Evolutionary conservation across 441 rosid genomes (phyloP).

Genomic region (Gossypium trilobum): DNA sequence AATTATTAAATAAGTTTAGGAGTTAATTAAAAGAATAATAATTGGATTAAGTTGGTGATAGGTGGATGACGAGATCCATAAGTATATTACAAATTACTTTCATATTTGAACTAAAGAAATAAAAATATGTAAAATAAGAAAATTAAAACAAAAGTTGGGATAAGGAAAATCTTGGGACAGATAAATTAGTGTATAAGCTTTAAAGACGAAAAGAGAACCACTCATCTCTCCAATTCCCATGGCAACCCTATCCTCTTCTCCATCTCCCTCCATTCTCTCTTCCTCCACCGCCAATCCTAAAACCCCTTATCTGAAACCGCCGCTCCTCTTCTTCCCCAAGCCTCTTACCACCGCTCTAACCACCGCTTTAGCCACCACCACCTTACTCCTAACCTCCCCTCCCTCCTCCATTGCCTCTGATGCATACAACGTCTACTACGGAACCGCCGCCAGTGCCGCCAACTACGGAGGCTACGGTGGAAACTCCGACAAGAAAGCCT

Average conservation of each 20-base stretch:
- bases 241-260: constrained; percentile 51
- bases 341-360: constrained; percentile 24
- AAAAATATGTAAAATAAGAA: background rate
- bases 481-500: constrained; percentile 67
- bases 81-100: too few species aligned
- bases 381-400: constrained; percentile 34
- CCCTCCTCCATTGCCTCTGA: constrained; percentile 50
- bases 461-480: constrained; percentile 88
- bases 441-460: constrained; percentile 89
- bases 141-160: background rate
- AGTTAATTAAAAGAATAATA: too few species aligned
- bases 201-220: constrained; percentile 12
- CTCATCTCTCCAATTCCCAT: constrained; percentile 23
- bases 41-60: too few species aligned
- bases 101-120: too few species aligned
- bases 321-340: constrained; percentile 13
- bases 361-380: constrained; percentile 41
- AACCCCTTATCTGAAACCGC: constrained; percentile 19
- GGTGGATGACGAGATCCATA: too few species aligned
- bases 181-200: background rate
- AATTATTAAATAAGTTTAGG: too few species aligned
- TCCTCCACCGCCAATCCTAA: constrained; percentile 26
- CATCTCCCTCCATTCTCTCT: constrained; percentile 33
- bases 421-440: constrained; percentile 57
- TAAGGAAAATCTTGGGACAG: constrained; percentile 8